Evolutionary conservation across 2,329 filamentous ascomycete genomes (phyloP).

Genomic region (Diaporthe vexans): DNA sequence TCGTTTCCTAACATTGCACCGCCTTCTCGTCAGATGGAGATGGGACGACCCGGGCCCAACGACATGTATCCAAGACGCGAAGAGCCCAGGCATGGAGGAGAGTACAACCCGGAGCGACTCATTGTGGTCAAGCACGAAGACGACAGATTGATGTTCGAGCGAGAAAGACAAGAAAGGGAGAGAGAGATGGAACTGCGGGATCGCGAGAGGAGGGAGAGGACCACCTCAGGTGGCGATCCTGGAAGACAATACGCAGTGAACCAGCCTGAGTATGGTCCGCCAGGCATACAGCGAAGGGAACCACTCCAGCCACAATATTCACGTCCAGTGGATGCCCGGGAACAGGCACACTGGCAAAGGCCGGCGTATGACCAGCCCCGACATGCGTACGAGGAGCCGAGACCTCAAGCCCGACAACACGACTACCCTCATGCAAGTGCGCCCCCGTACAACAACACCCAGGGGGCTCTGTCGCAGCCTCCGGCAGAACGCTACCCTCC

Average conservation of each 20-base stretch:
- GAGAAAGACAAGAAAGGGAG: conserved; percentile 50
- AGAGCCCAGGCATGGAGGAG: conserved; percentile 58
- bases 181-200: conserved; percentile 59
- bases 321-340: conserved; percentile 58
- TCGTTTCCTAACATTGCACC: conserved; percentile 58
- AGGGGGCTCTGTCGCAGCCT: conserved; percentile 53
- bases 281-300: conserved; percentile 47
- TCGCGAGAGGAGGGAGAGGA: conserved; percentile 55
- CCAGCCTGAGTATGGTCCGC: conserved; percentile 57
- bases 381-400: conserved; percentile 55
- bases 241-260: conserved; percentile 60
- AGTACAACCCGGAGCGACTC: conserved; percentile 68
- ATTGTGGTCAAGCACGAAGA: conserved; percentile 66
- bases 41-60: conserved; percentile 55
- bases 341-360: conserved; percentile 54
- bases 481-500: conserved; percentile 58
- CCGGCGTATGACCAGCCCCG: conserved; percentile 59
- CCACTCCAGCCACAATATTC: conserved; percentile 58
- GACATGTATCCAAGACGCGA: conserved; percentile 66
- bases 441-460: conserved; percentile 55
- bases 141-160: conserved; percentile 63
- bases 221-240: conserved; percentile 64
- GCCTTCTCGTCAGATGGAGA: conserved; percentile 61
- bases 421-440: conserved; percentile 63
- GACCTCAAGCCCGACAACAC: conserved; percentile 58